Conservation (phyloP, 352 stramenopile genomes). For the Pythium periplocum region DNA sequence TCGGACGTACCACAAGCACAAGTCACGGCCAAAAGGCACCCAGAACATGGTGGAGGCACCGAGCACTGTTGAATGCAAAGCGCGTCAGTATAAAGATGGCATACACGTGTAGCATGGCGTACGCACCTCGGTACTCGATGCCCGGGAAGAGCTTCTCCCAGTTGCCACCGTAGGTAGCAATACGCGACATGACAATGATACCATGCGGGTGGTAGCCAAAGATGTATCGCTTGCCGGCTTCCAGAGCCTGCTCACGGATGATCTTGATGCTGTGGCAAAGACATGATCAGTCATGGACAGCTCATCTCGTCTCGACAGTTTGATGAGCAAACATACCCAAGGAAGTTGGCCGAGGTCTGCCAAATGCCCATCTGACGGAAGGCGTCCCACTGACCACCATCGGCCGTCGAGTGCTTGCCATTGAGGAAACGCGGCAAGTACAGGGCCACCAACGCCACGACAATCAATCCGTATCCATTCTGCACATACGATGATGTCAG, state of each 20-base stretch:
- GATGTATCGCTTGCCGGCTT: conserved; percentile 63
- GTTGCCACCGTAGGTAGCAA: conserved; percentile 56
- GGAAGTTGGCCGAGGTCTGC: conserved; percentile 42
- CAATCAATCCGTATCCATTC: conserved; percentile 45
- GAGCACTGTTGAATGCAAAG: conserved; percentile 24
- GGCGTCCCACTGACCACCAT: conserved; percentile 41
- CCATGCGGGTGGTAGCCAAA: conserved; percentile 74
- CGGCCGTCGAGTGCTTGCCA: conserved; percentile 44
- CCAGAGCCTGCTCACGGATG: conserved; percentile 57
- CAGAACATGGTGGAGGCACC: conserved; percentile 70
- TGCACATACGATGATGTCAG: conserved; percentile 7
- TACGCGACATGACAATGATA: conserved; percentile 70
- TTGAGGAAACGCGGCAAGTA: conserved; percentile 67
- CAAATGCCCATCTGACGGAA: conserved; percentile 45
- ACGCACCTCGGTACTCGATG: conserved; percentile 43
- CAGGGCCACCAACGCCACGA: conserved; percentile 42
- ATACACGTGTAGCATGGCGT: background rate
- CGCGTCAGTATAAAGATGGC: conserved; percentile 1
- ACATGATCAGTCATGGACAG: conserved; percentile 2
- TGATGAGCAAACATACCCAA: conserved; percentile 20
- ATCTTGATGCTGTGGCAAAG: conserved; percentile 34
- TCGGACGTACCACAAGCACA: conserved; percentile 45
- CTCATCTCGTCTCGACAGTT: too few species aligned
- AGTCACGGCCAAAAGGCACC: conserved; percentile 52
- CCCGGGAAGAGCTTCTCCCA: conserved; percentile 70